These are phyloP conservation scores for Panicum hallii DNA, from an alignment of 202 grass and related monocot species.

Conservation along the genomic window DNA sequence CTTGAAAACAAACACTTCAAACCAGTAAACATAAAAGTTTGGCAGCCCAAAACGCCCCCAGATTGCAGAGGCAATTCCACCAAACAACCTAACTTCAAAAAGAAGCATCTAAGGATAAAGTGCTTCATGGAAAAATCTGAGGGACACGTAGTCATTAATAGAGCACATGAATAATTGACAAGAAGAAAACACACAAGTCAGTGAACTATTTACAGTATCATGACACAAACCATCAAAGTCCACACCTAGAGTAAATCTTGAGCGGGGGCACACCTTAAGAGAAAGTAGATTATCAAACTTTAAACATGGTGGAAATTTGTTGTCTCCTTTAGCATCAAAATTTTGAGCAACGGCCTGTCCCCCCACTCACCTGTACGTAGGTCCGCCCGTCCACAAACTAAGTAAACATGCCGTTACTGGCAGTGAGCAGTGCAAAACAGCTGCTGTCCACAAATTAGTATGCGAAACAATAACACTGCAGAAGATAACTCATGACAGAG, in stretches of 20 bases:
- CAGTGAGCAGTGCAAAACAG: constrained; percentile 38
- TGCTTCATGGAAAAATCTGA: constrained; percentile 38
- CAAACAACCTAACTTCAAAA: not conserved
- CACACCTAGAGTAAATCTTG: too few relatives aligned
- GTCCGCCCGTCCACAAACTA: not conserved
- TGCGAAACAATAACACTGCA: constrained; percentile 17
- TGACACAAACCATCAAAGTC: constrained; percentile 29
- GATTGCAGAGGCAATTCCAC: constrained; percentile 1
- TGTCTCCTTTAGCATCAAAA: too few relatives aligned
- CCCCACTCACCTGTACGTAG: too few relatives aligned
- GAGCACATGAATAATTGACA: constrained; percentile 16
- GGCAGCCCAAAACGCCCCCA: not conserved
- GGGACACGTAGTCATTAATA: constrained; percentile 11
- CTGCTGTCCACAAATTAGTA: constrained; percentile 37
- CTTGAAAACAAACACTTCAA: constrained; percentile 4
- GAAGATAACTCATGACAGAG: constrained; percentile 38
- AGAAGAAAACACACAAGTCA: not conserved
- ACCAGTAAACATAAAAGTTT: not conserved
- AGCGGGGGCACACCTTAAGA: too few relatives aligned
- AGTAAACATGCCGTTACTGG: constrained; percentile 4
- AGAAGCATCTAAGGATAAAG: constrained; percentile 20
- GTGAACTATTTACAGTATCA: constrained; percentile 28
- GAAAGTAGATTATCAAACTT: too few relatives aligned
- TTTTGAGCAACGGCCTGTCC: too few relatives aligned
- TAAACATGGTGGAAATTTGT: too few relatives aligned